Evolutionary conservation across 139 green algal genomes (phyloP), one percentile per base, ranked within the genome.

Genomic region (Astrephomene gubernaculifera): DNA sequence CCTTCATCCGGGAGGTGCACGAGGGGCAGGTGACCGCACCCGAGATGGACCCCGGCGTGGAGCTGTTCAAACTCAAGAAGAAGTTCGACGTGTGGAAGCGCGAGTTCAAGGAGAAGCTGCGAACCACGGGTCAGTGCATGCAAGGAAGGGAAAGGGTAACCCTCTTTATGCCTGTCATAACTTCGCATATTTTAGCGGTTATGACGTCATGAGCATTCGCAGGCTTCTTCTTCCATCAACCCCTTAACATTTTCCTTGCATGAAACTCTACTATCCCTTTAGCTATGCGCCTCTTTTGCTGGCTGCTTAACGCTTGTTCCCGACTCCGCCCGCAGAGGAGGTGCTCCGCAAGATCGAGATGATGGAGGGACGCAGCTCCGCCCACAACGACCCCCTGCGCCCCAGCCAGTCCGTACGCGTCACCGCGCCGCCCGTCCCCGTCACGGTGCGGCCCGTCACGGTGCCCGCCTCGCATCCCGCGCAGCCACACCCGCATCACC

Each of bases 11-110:
- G 0, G 92, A 95, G 81, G 92, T 94, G 53, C 49, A 85, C 19
- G 35, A 84, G 39, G 92, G 92, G 2, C 4, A 79, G 38, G 33
- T 87, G 27, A 76, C 85, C 2, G 92, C 91, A 10, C 89, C 89
- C 2, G 88, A 87, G 25, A 93, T 94, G 91, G 89, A 93, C 80
- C 89, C 92, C 0, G 74, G 86, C 29, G 41, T 82, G 54, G 92
- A 95, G 89, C 79, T 94, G 31, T 67, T 78, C 71, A 90, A 88
- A 41, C 87, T 95, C 33, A 70, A 87, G 67, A 81, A 87, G 72
- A 90, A 90, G n/a, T 95, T 92, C 70, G 88, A 93, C 43, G 61
- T 89, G 21, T 95, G 92, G 92, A 90, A 92, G 64, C 78, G 71
- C 35, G 89, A 93, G 45, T 95, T 94, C 83, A 92, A 93, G 78